phyloP scores from a whole-genome alignment of 352 stramenopile genomes.

The Phytophthora palmivora region DNA sequence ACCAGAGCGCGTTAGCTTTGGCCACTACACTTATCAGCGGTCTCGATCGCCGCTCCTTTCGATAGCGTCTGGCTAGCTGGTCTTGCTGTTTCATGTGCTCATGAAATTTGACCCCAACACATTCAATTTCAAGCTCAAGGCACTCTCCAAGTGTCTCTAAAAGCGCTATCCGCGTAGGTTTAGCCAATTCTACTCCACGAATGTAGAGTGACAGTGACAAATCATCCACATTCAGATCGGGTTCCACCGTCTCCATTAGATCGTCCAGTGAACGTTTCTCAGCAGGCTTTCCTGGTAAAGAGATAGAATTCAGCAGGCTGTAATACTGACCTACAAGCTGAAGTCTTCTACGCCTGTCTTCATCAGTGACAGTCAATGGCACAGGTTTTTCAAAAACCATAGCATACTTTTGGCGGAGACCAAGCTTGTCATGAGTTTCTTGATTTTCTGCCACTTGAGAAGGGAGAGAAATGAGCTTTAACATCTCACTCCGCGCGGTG shows the following conservation, averaged over 20 bases:
- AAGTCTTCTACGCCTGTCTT: conserved; percentile 52
- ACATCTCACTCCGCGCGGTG: conserved; percentile 69
- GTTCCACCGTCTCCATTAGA: conserved; percentile 68
- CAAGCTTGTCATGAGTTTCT: conserved; percentile 40
- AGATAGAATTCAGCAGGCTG: conserved; percentile 53
- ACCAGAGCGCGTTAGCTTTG: conserved; percentile 56
- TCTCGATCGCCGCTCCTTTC: conserved; percentile 58
- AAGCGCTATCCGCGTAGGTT: conserved; percentile 63
- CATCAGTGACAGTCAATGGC: conserved; percentile 42
- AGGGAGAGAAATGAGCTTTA: conserved; percentile 58
- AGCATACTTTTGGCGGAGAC: conserved; percentile 56
- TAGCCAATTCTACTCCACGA: conserved; percentile 63
- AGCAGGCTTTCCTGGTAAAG: conserved; percentile 6
- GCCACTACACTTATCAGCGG: conserved; percentile 40
- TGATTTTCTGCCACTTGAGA: conserved; percentile 50
- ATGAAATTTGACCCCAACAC: conserved; percentile 67
- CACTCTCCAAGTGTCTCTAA: conserved; percentile 66
- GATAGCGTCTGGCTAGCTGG: conserved; percentile 50
- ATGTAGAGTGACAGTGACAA: conserved; percentile 67
- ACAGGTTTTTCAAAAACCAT: conserved; percentile 59
- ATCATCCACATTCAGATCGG: conserved; percentile 70
- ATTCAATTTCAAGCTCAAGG: conserved; percentile 73
- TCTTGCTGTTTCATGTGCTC: conserved; percentile 76
- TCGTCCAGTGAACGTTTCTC: conserved; percentile 34
- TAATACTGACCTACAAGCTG: conserved; percentile 65